Evolutionary conservation across 1,284 basidiomycete genomes (phyloP).

Genomic region (Porogramme epimiltina): DNA sequence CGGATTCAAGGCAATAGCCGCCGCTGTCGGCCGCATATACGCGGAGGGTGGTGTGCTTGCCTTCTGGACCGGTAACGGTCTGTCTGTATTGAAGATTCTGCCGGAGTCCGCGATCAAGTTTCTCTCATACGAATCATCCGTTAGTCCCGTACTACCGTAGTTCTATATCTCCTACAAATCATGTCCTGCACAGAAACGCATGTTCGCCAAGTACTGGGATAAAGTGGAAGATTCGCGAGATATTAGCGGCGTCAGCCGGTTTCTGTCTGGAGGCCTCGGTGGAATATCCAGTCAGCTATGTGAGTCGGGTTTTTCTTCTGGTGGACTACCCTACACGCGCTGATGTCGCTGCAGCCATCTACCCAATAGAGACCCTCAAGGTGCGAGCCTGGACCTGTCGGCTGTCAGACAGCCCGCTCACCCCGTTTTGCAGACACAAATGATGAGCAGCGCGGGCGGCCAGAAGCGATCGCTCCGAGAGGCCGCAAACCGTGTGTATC

Average conservation of each 20-base stretch:
- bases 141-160: conserved; percentile 43
- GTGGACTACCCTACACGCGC: conserved; percentile 5
- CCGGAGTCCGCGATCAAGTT: conserved; percentile 99
- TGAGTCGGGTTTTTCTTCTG: conserved; percentile 40
- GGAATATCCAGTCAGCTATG: conserved; percentile 94
- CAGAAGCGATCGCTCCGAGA: conserved; percentile 62
- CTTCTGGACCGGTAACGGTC: conserved; percentile 92
- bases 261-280: conserved; percentile 94
- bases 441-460: conserved; percentile 82
- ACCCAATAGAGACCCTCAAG: conserved; percentile 89
- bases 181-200: conserved; percentile 68
- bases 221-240: conserved; percentile 87
- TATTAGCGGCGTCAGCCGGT: conserved; percentile 90
- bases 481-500: conserved; percentile 72
- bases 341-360: conserved; percentile 62
- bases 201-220: conserved; percentile 93
- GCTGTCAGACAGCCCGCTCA: neutral
- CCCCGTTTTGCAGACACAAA: conserved; percentile 69
- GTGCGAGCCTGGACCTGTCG: conserved; percentile 35
- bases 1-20: conserved; percentile 70
- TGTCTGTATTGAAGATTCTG: conserved; percentile 90
- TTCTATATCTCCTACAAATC: conserved; percentile 2
- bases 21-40: conserved; percentile 82
- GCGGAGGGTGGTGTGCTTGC: conserved; percentile 84
- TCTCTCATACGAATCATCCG: conserved; percentile 91